These are phyloP conservation scores for Hericium rajendrae DNA, from an alignment of 768 basidiomycete genomes.

Conservation along the genomic window DNA sequence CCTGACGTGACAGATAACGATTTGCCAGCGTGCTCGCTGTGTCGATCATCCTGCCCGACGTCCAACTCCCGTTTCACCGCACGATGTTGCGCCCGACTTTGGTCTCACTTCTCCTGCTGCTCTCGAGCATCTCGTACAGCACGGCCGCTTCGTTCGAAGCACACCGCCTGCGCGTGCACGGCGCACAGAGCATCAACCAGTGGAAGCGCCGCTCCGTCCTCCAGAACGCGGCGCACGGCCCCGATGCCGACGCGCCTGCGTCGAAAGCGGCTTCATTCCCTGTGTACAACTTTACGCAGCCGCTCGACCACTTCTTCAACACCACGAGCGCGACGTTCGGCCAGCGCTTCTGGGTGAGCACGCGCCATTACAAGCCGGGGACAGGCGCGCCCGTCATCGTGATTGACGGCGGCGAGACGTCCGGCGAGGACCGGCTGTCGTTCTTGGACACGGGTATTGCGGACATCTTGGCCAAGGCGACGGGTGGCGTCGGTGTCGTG, in stretches of 20 bases:
- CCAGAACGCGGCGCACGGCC: conserved; percentile 1
- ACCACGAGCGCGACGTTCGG: conserved; percentile 52
- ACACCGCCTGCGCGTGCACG: conserved; percentile 15
- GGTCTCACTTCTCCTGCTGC: not conserved
- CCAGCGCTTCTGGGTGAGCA: conserved; percentile 91
- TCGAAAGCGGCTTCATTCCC: conserved; percentile 31
- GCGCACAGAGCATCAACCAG: conserved; percentile 56
- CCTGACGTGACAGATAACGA: too few relatives aligned
- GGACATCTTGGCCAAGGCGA: conserved; percentile 75
- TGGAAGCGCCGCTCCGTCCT: conserved; percentile 30
- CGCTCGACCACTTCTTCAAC: conserved; percentile 70
- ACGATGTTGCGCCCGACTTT: not conserved
- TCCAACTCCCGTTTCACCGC: not conserved
- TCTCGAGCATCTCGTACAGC: not conserved
- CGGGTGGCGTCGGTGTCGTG: conserved; percentile 83
- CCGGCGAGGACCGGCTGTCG: conserved; percentile 53
- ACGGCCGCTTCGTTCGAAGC: not conserved
- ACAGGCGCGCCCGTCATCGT: conserved; percentile 78
- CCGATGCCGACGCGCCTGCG: not conserved
- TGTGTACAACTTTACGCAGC: conserved; percentile 70
- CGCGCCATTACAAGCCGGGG: conserved; percentile 64
- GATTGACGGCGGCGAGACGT: conserved; percentile 90
- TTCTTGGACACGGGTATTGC: conserved; percentile 54
- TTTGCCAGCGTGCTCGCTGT: too few relatives aligned
- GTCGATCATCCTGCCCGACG: too few relatives aligned